phyloP scores from a whole-genome alignment of 176 grass and related monocot species.

The Poa annua region DNA sequence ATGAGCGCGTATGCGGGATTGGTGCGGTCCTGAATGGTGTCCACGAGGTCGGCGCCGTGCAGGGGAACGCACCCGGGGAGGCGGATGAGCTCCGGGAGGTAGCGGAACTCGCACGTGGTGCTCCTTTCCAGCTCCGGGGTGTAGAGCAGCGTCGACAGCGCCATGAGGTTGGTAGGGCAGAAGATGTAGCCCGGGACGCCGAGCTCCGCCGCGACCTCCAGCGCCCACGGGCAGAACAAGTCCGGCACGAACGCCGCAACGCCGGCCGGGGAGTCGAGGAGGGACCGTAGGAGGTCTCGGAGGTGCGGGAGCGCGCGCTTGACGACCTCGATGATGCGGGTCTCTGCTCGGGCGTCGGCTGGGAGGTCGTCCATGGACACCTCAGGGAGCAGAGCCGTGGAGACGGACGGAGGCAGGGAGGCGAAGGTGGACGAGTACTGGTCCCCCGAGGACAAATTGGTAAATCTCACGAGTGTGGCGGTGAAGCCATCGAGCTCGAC shows the following conservation, averaged over 20 bases:
- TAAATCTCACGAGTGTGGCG: constrained; percentile 50
- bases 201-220: constrained; percentile 49
- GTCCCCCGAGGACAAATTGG: constrained; percentile 47
- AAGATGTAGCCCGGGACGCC: constrained; percentile 53
- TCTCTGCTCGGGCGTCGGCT: constrained; percentile 29
- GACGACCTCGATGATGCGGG: constrained; percentile 20
- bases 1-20: too few species aligned
- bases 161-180: constrained; percentile 39
- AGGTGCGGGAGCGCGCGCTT: constrained; percentile 30
- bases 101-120: constrained; percentile 46
- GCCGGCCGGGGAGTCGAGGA: constrained; percentile 1
- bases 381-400: constrained; percentile 46
- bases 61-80: neutral
- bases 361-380: constrained; percentile 31
- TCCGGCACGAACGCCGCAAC: constrained; percentile 16
- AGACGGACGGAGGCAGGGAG: constrained; percentile 40
- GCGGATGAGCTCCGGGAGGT: constrained; percentile 53
- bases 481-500: constrained; percentile 41
- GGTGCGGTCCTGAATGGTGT: too few species aligned
- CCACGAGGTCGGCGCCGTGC: too few species aligned
- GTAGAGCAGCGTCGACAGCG: constrained; percentile 35
- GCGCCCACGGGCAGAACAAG: constrained; percentile 29
- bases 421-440: constrained; percentile 20
- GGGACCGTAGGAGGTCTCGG: constrained; percentile 32
- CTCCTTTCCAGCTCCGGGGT: constrained; percentile 34